phyloP scores from a whole-genome alignment of 2,329 filamentous ascomycete species.

The Sporothrix mexicana region DNA sequence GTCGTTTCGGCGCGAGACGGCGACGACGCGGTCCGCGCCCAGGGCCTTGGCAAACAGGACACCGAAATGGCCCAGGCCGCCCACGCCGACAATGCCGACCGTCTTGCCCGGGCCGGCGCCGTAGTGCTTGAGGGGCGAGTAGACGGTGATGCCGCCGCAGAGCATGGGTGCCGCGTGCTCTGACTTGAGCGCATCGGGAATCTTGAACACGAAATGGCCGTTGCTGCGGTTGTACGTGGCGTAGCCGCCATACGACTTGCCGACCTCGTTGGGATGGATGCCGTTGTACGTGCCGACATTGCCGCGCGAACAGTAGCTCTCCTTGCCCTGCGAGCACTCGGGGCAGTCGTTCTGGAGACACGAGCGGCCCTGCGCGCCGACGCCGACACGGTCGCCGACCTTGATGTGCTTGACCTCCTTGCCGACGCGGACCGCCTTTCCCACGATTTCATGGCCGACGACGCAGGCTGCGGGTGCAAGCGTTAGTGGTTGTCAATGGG shows the following conservation, averaged over 20 bases:
- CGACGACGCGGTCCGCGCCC: conserved; percentile 38
- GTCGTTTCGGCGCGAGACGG: conserved; percentile 34
- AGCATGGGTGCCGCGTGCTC: conserved; percentile 40
- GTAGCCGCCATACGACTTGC: conserved; percentile 43
- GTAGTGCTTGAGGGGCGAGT: conserved; percentile 35
- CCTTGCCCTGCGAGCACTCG: conserved; percentile 32
- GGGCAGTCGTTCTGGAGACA: conserved; percentile 46
- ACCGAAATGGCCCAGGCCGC: conserved; percentile 39
- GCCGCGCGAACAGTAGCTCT: conserved; percentile 34
- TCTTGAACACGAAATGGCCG: conserved; percentile 50
- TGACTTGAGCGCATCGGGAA: conserved; percentile 40
- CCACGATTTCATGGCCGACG: conserved; percentile 70
- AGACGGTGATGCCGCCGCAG: conserved; percentile 38
- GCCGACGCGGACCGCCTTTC: conserved; percentile 61
- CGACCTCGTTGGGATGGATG: conserved; percentile 47
- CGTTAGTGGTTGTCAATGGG: too few relatives aligned
- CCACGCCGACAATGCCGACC: conserved; percentile 39
- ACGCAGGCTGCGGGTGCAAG: conserved; percentile 50
- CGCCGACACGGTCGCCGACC: conserved; percentile 38
- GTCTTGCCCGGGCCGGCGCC: conserved; percentile 37
- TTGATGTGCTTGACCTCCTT: conserved; percentile 51
- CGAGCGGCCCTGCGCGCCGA: conserved; percentile 36
- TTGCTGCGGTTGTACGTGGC: conserved; percentile 41
- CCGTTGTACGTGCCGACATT: conserved; percentile 34
- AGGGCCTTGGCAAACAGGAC: conserved; percentile 37